Conservation (phyloP, 108 stramenopile species). For the Fragilaria crotonensis region DNA sequence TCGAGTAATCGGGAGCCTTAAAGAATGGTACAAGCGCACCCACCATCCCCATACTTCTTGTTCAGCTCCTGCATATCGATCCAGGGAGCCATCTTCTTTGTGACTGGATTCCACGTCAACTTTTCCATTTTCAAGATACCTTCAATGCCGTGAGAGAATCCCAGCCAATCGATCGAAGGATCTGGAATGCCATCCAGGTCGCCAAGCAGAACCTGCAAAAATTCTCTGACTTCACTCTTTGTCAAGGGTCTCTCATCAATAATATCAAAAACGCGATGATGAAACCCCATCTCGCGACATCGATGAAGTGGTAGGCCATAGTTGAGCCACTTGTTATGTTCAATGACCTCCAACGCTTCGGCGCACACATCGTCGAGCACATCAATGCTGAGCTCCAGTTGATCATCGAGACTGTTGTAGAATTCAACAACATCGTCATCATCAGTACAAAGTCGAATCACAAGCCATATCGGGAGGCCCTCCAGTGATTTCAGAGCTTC, state of each 20-base stretch:
- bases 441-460: constrained; percentile 86
- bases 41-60: constrained; percentile 17
- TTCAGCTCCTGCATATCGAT: constrained; percentile 49
- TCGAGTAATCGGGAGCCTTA: too few relatives aligned
- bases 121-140: constrained; percentile 29
- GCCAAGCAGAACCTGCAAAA: constrained; percentile 56
- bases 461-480: constrained; percentile 77
- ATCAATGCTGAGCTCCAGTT: constrained; percentile 75
- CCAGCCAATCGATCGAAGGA: constrained; percentile 56
- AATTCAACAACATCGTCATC: constrained; percentile 72
- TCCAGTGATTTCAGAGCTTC: constrained; percentile 53
- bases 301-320: constrained; percentile 81
- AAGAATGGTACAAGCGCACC: too few relatives aligned
- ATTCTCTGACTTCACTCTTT: constrained; percentile 56
- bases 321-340: constrained; percentile 84
- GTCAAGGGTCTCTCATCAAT: constrained; percentile 70
- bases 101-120: constrained; percentile 62
- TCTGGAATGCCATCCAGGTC: constrained; percentile 62
- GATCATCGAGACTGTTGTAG: constrained; percentile 76
- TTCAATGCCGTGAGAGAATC: constrained; percentile 31
- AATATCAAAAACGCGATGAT: constrained; percentile 74
- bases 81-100: constrained; percentile 60
- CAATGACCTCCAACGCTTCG: constrained; percentile 77
- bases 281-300: constrained; percentile 83
- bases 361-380: constrained; percentile 79